Evolutionary conservation across 352 stramenopile genomes (phyloP), one percentile per base, ranked within the genome.

Genomic region (Phytophthora vignae): DNA sequence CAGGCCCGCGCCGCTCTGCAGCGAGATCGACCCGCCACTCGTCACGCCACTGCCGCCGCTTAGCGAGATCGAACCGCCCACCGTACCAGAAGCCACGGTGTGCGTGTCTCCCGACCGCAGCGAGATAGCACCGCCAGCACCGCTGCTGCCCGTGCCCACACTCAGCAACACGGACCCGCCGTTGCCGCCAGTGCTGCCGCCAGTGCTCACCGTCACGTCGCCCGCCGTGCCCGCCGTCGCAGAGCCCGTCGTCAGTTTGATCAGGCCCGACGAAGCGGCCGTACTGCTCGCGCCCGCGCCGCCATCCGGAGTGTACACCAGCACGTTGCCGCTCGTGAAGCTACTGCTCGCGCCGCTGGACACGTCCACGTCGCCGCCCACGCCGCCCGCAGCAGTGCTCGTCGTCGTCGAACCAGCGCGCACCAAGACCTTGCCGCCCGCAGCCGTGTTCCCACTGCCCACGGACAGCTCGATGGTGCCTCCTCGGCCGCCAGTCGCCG

Each of bases 141-240:
- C 56, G 21, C 55, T 62, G 38, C 27, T 62, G 36, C 55, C 50
- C 54, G 25, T 49, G 48, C 49, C 55, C 49, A 54, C 31, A 8
- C 33, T 56, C 64, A 71, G 12, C 33, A 56, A 36, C 56, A 65
- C 64, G 9, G 64, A 71, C 44, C 64, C 64, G 56, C 64, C 55
- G 38, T 62, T 62, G 55, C 55, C 55, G 36, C 55, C 22, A 25
- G 22, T 25, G 22, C 22, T 25, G 22, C 22, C 22, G 22, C 22
- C 22, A 25, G 22, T 25, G 38, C 1, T 62, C 38, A 62, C 55
- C 31, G 21, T 14, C 87, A 89, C 25, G 85, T 92, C 29, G 42
- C 22, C 22, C 22, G 22, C 22, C 22, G 22, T 25, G 22, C 22
- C 22, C 22, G 22, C 22, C 22, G 22, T 55, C 40, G 46, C 22